A percentile compares a stretch with the other conserved stretches of the same genome.
These are phyloP conservation scores for Amniculicola lignicola DNA, from an alignment of 495 filamentous ascomycete species.

Conservation along the genomic window DNA sequence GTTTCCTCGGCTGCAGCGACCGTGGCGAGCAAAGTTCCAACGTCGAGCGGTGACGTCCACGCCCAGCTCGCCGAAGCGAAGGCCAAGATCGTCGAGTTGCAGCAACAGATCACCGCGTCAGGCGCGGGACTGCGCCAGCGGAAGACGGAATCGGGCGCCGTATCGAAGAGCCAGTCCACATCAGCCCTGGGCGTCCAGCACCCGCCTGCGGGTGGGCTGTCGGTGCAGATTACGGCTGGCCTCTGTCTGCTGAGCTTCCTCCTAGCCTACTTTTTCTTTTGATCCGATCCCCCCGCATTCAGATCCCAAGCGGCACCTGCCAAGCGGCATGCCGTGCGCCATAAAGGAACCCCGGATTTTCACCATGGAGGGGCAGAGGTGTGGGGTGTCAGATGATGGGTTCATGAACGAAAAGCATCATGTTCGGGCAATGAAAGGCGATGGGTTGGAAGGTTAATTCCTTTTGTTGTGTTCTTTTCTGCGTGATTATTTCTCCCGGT, in stretches of 20 bases:
- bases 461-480: constrained; percentile 21
- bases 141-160: constrained; percentile 45
- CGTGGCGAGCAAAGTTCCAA: constrained; percentile 47
- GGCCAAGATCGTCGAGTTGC: constrained; percentile 66
- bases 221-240: constrained; percentile 75
- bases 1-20: constrained; percentile 47
- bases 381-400: constrained; percentile 33
- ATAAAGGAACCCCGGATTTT: constrained; percentile 31
- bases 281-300: constrained; percentile 40
- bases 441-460: constrained; percentile 19
- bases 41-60: constrained; percentile 63
- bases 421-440: constrained; percentile 11
- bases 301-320: constrained; percentile 13
- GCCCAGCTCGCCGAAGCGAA: constrained; percentile 72
- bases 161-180: constrained; percentile 41
- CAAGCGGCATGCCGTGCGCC: constrained; percentile 20
- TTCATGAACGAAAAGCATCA: constrained; percentile 1
- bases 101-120: constrained; percentile 62
- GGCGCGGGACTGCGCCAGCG: constrained; percentile 64
- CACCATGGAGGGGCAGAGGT: constrained; percentile 12
- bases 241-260: constrained; percentile 88
- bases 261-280: constrained; percentile 93
- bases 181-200: constrained; percentile 54
- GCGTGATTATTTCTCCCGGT: constrained; percentile 22
- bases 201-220: constrained; percentile 66